A percentile compares a stretch with the other conserved stretches of the same genome.
These are phyloP conservation scores for Trichocladium uniseriatum DNA, from an alignment of 495 filamentous ascomycete species.

Conservation along the genomic window DNA sequence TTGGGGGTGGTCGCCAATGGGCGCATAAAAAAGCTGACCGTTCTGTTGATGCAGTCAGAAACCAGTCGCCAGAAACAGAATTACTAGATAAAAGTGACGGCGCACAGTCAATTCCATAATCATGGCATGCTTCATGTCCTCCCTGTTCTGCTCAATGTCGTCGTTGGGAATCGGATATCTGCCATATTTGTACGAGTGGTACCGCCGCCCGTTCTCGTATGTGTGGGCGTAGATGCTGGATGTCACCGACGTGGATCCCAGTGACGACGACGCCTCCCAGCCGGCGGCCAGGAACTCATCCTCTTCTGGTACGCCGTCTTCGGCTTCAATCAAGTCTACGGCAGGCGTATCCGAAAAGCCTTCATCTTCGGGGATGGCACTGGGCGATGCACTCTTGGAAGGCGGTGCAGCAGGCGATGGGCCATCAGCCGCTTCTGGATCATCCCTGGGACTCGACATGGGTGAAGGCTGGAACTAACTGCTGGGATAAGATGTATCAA, in stretches of 20 bases:
- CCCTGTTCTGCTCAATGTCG: conserved; percentile 39
- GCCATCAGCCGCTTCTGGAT: too few relatives aligned
- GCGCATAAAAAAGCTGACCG: conserved; percentile 34
- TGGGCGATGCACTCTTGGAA: too few relatives aligned
- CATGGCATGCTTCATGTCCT: conserved; percentile 37
- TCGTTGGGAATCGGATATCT: conserved; percentile 48
- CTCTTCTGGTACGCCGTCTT: too few relatives aligned
- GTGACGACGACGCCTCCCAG: conserved; percentile 13
- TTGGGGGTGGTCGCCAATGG: conserved; percentile 32
- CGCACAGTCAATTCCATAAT: conserved; percentile 14
- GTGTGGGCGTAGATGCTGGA: conserved; percentile 32
- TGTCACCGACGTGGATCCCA: conserved; percentile 31
- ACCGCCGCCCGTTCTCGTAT: conserved; percentile 48
- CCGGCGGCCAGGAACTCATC: too few relatives aligned
- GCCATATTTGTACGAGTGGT: conserved; percentile 47
- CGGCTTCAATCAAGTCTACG: too few relatives aligned
- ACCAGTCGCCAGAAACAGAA: conserved; percentile 1
- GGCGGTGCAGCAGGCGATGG: too few relatives aligned
- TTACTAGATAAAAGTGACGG: conserved; percentile 1
- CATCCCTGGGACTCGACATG: too few relatives aligned
- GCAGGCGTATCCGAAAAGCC: too few relatives aligned
- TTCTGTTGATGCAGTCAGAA: conserved; percentile 17
- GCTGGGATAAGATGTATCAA: too few relatives aligned
- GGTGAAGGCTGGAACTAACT: too few relatives aligned
- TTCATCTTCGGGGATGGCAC: too few relatives aligned